Conservation (phyloP, 2,329 filamentous ascomycete genomes). For the Aspergillus pseudoviridinutans region DNA sequence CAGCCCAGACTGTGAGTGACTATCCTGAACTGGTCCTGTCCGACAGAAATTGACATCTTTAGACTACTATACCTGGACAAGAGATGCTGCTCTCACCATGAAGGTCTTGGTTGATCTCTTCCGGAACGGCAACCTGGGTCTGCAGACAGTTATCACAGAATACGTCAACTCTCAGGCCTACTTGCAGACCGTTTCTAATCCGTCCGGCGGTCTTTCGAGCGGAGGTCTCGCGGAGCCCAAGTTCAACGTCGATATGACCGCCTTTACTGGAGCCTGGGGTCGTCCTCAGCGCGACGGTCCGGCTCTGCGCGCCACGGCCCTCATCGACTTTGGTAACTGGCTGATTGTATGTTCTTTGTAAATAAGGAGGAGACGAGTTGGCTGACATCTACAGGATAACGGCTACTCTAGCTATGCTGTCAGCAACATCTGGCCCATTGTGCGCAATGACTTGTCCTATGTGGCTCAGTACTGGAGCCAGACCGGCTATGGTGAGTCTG, state of each 20-base stretch:
- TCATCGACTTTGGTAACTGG: conserved; percentile 71
- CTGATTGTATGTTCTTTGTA: conserved; percentile 45
- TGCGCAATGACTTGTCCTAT: conserved; percentile 72
- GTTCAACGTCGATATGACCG: conserved; percentile 60
- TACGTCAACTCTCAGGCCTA: conserved; percentile 65
- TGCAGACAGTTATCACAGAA: conserved; percentile 61
- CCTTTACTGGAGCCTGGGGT: conserved; percentile 65
- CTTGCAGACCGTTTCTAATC: conserved; percentile 65
- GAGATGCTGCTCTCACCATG: conserved; percentile 68
- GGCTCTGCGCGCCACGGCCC: conserved; percentile 67
- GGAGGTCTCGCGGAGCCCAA: conserved; percentile 67
- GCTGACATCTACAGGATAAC: conserved; percentile 41
- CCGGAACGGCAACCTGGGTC: conserved; percentile 53
- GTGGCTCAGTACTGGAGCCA: conserved; percentile 52
- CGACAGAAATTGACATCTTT: background rate
- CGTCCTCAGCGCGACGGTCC: conserved; percentile 78
- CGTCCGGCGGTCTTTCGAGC: conserved; percentile 55
- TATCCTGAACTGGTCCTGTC: conserved; percentile 6
- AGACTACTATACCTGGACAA: conserved; percentile 78
- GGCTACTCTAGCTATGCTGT: conserved; percentile 52
- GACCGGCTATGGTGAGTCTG: conserved; percentile 51
- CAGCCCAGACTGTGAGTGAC: conserved; percentile 50
- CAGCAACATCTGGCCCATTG: conserved; percentile 65
- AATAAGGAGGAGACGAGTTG: too few species aligned
- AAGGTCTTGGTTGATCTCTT: conserved; percentile 67